Percentiles rank a stretch among this genome's conserved stretches.
phyloP scores from a whole-genome alignment of 805 yeast genomes.

The Candida verbasci region DNA sequence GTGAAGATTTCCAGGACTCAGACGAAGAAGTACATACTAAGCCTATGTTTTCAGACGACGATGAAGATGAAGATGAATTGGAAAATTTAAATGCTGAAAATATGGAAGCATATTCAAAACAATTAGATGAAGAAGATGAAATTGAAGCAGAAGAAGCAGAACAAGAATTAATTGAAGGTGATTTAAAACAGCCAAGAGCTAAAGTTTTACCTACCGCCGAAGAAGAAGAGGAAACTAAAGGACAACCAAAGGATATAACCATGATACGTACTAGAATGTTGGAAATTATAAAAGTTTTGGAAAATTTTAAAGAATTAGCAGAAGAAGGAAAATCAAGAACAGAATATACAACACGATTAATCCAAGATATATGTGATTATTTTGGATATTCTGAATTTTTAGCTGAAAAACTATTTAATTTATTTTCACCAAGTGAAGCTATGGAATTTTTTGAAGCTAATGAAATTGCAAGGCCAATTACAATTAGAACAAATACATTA shows the following conservation, averaged over 20 bases:
- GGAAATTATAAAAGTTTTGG: constrained; percentile 90
- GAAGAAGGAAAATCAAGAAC: constrained; percentile 85
- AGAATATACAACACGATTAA: constrained; percentile 73
- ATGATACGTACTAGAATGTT: constrained; percentile 89
- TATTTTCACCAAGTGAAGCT: constrained; percentile 94
- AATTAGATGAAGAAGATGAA: constrained; percentile 57
- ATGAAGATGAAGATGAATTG: constrained; percentile 53
- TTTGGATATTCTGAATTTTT: constrained; percentile 89
- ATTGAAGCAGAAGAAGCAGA: constrained; percentile 45
- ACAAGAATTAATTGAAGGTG: constrained; percentile 55
- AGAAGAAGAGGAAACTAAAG: constrained; percentile 53
- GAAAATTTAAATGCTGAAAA: constrained; percentile 74
- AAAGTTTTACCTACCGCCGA: constrained; percentile 67
- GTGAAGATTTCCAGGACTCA: constrained; percentile 40
- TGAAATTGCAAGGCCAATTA: constrained; percentile 93
- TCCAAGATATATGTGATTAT: constrained; percentile 85
- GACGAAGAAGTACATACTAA: constrained; percentile 57
- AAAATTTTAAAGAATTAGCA: constrained; percentile 75
- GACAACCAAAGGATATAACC: constrained; percentile 70
- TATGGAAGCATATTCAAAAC: constrained; percentile 73
- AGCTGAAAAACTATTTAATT: constrained; percentile 89
- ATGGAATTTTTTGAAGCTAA: constrained; percentile 98
- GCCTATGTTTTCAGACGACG: constrained; percentile 86
- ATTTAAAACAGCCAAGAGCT: constrained; percentile 66
- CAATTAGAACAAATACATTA: constrained; percentile 95